Percentiles rank a stretch among this genome's conserved stretches.
Evolutionary conservation across 129 eudicot species (phyloP).

Genomic region (Tagetes erecta): DNA sequence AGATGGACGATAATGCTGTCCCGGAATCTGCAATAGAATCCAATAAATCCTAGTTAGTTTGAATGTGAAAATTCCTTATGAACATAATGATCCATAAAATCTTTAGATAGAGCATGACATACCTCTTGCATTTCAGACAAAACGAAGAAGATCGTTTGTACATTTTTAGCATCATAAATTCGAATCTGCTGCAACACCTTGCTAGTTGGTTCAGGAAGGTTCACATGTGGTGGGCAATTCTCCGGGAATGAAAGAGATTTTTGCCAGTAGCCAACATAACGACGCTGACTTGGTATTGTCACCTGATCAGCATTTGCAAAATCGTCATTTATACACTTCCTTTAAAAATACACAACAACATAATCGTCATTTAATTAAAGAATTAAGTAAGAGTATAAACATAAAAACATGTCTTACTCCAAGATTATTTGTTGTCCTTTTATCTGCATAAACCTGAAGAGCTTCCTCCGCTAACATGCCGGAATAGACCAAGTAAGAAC

Average conservation of each 20-base stretch:
- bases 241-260: constrained; percentile 39
- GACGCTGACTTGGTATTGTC: constrained; percentile 83
- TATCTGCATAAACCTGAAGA: constrained; percentile 76
- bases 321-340: constrained; percentile 4
- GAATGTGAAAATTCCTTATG: background rate
- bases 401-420: constrained; percentile 42
- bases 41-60: too few species aligned
- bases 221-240: constrained; percentile 39
- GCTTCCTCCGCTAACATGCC: constrained; percentile 78
- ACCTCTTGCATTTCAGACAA: constrained; percentile 61
- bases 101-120: constrained; percentile 16
- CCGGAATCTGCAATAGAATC: constrained; percentile 43
- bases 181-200: constrained; percentile 59
- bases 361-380: background rate
- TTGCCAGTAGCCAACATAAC: constrained; percentile 79
- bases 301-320: constrained; percentile 46
- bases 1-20: constrained; percentile 48
- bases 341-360: constrained; percentile 6
- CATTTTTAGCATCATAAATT: constrained; percentile 51
- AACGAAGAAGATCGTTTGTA: constrained; percentile 52
- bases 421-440: constrained; percentile 69
- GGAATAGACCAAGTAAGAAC: constrained; percentile 57
- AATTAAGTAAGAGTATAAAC: background rate
- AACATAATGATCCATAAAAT: constrained; percentile 5
- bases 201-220: constrained; percentile 49